phyloP scores from a whole-genome alignment of 163 green algal species.

The Dunaliella salina region DNA sequence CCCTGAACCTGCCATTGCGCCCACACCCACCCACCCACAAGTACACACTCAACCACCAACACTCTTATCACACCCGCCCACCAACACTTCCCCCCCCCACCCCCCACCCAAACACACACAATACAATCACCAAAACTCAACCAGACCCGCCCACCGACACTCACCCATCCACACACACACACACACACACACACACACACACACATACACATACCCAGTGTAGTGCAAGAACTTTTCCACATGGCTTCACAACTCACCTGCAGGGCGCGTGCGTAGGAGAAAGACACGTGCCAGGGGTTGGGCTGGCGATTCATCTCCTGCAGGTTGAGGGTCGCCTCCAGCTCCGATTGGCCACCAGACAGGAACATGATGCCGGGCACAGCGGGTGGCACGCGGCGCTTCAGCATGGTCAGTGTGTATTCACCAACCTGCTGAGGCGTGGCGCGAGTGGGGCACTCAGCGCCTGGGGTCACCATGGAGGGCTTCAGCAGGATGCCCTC shows the following conservation, averaged over 20 bases:
- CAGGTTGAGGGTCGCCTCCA: slow-evolving; percentile 94
- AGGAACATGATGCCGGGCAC: slow-evolving; percentile 97
- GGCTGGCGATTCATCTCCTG: slow-evolving; percentile 94
- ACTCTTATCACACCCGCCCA: too few relatives aligned
- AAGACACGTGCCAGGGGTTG: slow-evolving; percentile 97
- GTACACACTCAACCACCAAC: too few relatives aligned
- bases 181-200: too few relatives aligned
- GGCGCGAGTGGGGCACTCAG: slow-evolving; percentile 71
- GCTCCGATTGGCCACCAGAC: slow-evolving; percentile 93
- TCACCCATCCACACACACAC: too few relatives aligned
- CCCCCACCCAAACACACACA: too few relatives aligned
- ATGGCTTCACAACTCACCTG: slow-evolving; percentile 42
- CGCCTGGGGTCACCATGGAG: slow-evolving; percentile 96
- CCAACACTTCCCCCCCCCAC: too few relatives aligned
- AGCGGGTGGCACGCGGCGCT: slow-evolving; percentile 90
- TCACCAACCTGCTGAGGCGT: slow-evolving; percentile 77
- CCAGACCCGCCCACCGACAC: too few relatives aligned
- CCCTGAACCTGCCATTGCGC: too few relatives aligned
- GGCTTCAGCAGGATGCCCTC: slow-evolving; percentile 99
- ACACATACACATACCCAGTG: too few relatives aligned
- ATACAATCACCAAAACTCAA: too few relatives aligned
- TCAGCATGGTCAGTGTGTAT: slow-evolving; percentile 94
- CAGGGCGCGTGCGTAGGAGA: slow-evolving; percentile 96
- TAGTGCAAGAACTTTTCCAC: too few relatives aligned
- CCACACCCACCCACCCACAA: too few relatives aligned